Conservation (phyloP, 257 asterid genomes). For the Handroanthus guayacan region DNA sequence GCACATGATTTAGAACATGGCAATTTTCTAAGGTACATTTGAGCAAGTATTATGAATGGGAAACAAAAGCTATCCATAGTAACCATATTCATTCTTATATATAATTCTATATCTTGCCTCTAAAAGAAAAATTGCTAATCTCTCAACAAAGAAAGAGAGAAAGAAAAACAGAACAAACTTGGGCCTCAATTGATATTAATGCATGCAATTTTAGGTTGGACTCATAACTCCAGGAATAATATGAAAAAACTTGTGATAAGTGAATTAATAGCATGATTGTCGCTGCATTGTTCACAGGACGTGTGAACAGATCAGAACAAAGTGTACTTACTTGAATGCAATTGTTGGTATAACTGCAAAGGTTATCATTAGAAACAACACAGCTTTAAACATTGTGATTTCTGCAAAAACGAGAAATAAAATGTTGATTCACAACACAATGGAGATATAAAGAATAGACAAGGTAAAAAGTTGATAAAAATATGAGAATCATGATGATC, state of each 20-base stretch:
- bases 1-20: slow-evolving; percentile 24
- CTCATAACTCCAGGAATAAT: neutral
- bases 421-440: neutral
- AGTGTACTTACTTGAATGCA: slow-evolving; percentile 71
- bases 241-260: slow-evolving; percentile 12
- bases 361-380: slow-evolving; percentile 62
- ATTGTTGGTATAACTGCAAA: slow-evolving; percentile 85
- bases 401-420: slow-evolving; percentile 51
- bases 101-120: neutral
- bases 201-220: slow-evolving; percentile 6
- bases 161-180: neutral
- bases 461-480: neutral
- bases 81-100: neutral
- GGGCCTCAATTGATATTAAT: neutral
- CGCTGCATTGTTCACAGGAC: slow-evolving; percentile 4
- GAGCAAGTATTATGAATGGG: neutral
- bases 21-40: slow-evolving; percentile 6
- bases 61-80: neutral
- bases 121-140: slow-evolving; percentile 6
- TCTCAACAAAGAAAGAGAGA: neutral
- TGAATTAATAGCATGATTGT: neutral
- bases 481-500: neutral
- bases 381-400: slow-evolving; percentile 54
- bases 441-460: slow-evolving; percentile 12
- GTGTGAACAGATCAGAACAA: slow-evolving; percentile 19